Evolutionary conservation across 2,329 filamentous ascomycete genomes (phyloP), one percentile per base, ranked within the genome.

Genomic region (Chalaropsis ovoidea): DNA sequence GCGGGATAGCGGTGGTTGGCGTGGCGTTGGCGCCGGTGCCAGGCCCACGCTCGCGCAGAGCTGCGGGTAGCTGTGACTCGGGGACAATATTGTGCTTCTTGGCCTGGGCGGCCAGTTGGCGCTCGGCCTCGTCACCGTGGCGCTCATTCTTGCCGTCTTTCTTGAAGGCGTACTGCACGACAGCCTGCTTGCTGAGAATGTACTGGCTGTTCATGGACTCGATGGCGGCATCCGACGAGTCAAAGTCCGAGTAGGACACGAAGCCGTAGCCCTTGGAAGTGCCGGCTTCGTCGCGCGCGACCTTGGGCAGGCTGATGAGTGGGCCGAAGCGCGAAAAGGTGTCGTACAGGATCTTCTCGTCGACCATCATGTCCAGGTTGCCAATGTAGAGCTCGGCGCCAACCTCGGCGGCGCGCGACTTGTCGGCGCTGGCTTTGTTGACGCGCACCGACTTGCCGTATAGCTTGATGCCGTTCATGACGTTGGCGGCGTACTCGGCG

Each of bases 121-220:
- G 82, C 77, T 99, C 94, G 39, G 94, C 94, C 71, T 91, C 84
- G 74, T 99, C 94, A 71, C 94, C 94, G 74, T 99, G 94, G 67
- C 94, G 82, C 77, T 97, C 93, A 71, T 93, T 93, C 78, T 96
- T 96, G 70, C 94, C 94, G 72, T 99, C 94, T 77, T 97, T 97
- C 81, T 99, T 99, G 82, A 96, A 97, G 47, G 94, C 94, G 75
- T 97, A 99, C 76, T 97, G 93, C 56, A 99, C 94, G 2, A 88
- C 89, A 71, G 97, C 88, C 75, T 96, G 89, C 78, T 96, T 96
- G 80, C 94, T 96, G 81, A 95, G 92, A 68, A 99, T 84, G 76
- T 94, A 97, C 77, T 97, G 92, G 63, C 90, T 90, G 74, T 96
- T 89, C 88, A 99, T 92, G 74, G 93, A 94, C 70, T 86, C 82